Evolutionary conservation across 2,329 filamentous ascomycete species (phyloP), one percentile per base, ranked within the genome.

Genomic region (Cordyceps javanica): DNA sequence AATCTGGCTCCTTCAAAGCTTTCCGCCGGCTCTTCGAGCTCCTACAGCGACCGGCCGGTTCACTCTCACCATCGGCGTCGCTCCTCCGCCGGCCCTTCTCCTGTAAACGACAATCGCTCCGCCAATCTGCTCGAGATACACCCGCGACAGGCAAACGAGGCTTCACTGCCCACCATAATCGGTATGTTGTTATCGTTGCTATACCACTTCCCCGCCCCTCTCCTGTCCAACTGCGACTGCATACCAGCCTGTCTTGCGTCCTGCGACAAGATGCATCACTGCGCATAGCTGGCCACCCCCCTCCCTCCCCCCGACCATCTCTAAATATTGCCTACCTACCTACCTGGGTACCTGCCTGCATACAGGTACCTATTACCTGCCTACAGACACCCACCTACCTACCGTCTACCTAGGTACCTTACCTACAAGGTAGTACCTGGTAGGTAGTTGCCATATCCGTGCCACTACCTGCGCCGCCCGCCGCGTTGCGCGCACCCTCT

Each of bases 1-100:
- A 79, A 73, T 64, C 77, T 84, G 81, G 80, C 78, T 73, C 74
- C 77, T 64, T 69, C 73, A 73, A 75, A 72, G 62, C 69, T 72
- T 63, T 69, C 73, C 65, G 73, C 76, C 64, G 80, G 79, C 69
- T 80, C 82, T 60, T 82, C 82, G 72, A 74, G 72, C 70, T 80
- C 80, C 65, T 77, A 75, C 65, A 77, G 74, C 72, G 77, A 78
- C 70, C 71, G 74, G 63, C 75, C 77, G 60, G 66, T 69, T 57
- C 72, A 72, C 59, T 75, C 74, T 50, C 77, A 82, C 64, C 78
- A 79, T 65, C 73, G 78, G 65, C 73, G 78, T 65, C 75, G 75
- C 68, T 80, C 78, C 58, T 77, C 79, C 51, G 72, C 72, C 52
- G 72, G 68, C 59, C 66, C 68, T 50, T 50, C 55, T 50, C 55